phyloP scores from a whole-genome alignment of 1,139 yeast genomes.

The Magnusiomyces sp. region DNA sequence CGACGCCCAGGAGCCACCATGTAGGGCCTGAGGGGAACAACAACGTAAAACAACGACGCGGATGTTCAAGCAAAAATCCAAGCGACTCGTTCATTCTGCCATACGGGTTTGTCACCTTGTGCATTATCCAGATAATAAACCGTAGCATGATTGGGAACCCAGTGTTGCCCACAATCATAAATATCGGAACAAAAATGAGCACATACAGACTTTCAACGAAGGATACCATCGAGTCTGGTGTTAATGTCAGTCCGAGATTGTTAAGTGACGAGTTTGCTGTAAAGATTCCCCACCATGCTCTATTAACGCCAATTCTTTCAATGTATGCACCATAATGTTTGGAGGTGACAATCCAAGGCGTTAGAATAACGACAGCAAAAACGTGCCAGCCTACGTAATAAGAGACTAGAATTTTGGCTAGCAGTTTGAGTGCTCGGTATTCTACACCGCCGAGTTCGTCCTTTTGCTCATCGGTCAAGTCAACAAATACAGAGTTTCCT shows the following conservation, averaged over 20 bases:
- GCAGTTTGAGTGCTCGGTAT: conserved; percentile 74
- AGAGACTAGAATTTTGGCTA: conserved; percentile 53
- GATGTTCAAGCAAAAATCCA: conserved; percentile 85
- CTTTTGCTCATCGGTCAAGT: conserved; percentile 72
- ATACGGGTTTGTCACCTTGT: conserved; percentile 55
- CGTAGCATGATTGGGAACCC: conserved; percentile 82
- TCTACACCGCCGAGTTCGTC: conserved; percentile 97
- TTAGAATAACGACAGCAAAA: conserved; percentile 46
- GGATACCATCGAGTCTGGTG: conserved; percentile 66
- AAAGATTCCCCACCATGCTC: conserved; percentile 91
- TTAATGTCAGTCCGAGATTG: conserved; percentile 74
- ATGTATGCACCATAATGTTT: conserved; percentile 39
- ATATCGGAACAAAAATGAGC: conserved; percentile 52
- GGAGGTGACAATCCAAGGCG: conserved; percentile 56
- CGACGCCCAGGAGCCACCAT: conserved; percentile 81
- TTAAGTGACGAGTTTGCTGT: conserved; percentile 70
- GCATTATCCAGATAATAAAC: conserved; percentile 70
- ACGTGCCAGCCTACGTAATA: conserved; percentile 75
- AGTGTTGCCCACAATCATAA: conserved; percentile 84
- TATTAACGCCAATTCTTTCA: conserved; percentile 48
- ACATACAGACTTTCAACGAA: conserved; percentile 59
- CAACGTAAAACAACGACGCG: conserved; percentile 91
- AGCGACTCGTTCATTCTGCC: conserved; percentile 51
- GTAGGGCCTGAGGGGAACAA: conserved; percentile 89
- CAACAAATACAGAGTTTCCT: conserved; percentile 88